These are phyloP conservation scores for Chalciporus sphaerocephalus DNA, from an alignment of 768 basidiomycete species.

Conservation along the genomic window DNA sequence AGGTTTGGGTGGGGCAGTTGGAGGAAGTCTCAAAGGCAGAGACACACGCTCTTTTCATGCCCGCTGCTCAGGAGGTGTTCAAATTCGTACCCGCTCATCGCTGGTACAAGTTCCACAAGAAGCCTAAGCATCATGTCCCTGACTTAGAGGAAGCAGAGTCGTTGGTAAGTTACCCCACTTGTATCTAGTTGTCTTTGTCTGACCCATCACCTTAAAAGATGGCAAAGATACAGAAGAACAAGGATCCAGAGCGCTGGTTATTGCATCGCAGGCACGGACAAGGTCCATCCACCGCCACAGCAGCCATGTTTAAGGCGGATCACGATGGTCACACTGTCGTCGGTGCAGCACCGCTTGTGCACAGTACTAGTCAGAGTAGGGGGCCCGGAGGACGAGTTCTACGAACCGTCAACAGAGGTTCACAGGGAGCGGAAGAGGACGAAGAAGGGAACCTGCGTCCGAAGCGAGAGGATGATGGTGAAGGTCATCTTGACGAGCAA, in stretches of 20 bases:
- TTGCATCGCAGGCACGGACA: constrained; percentile 58
- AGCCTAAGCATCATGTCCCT: constrained; percentile 67
- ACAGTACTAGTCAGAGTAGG: constrained; percentile 50
- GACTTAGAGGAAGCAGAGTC: constrained; percentile 65
- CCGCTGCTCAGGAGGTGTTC: constrained; percentile 75
- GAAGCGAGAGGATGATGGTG: constrained; percentile 62
- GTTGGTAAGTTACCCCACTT: constrained; percentile 41
- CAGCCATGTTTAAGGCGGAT: constrained; percentile 68
- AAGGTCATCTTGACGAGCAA: constrained; percentile 80
- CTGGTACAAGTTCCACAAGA: constrained; percentile 93
- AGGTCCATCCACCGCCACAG: constrained; percentile 55
- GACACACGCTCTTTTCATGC: constrained; percentile 81
- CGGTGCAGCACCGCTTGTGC: constrained; percentile 44
- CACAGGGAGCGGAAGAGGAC: constrained; percentile 59
- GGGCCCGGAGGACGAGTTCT: constrained; percentile 67
- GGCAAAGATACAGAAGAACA: constrained; percentile 60
- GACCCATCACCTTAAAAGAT: constrained; percentile 14
- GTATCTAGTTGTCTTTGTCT: neutral
- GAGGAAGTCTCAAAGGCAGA: constrained; percentile 70
- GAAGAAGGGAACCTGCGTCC: constrained; percentile 54
- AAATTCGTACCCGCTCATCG: constrained; percentile 84
- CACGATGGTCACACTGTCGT: constrained; percentile 43
- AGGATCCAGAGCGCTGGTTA: constrained; percentile 69
- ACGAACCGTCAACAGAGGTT: constrained; percentile 64
- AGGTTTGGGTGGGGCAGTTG: constrained; percentile 78